phyloP scores from a whole-genome alignment of 257 asterid genomes.

The Solanum pimpinellifolium region DNA sequence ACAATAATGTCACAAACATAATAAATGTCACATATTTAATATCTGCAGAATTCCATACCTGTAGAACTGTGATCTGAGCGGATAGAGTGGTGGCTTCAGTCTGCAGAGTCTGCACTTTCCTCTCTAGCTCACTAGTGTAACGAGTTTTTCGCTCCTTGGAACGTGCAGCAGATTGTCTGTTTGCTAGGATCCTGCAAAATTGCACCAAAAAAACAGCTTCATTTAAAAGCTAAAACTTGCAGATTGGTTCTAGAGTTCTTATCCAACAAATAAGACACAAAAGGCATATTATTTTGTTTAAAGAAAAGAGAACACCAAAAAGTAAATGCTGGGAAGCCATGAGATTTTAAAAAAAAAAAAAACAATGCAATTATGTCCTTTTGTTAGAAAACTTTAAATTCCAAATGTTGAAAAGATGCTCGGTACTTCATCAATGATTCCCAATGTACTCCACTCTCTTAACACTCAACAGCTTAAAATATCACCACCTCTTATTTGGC shows the following conservation, averaged over 20 bases:
- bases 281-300: not conserved
- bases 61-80: conserved; percentile 80
- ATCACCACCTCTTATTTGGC: not conserved
- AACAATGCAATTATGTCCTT: not conserved
- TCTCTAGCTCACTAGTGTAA: conserved; percentile 79
- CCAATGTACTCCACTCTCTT: not conserved
- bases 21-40: not conserved
- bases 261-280: not conserved
- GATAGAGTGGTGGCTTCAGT: conserved; percentile 86
- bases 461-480: not conserved
- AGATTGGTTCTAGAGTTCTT: not conserved
- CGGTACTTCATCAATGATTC: not conserved
- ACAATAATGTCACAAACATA: not conserved
- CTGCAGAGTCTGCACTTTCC: conserved; percentile 92
- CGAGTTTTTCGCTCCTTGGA: conserved; percentile 84
- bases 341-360: not conserved
- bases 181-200: conserved; percentile 70
- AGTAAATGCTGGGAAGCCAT: not conserved
- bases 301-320: not conserved
- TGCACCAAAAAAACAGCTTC: not conserved
- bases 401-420: not conserved
- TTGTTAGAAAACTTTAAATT: not conserved
- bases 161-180: conserved; percentile 94
- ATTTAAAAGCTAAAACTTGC: not conserved
- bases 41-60: conserved; percentile 23